Evolutionary conservation across 768 basidiomycete genomes (phyloP).

Genomic region (Polyporus arcularius): DNA sequence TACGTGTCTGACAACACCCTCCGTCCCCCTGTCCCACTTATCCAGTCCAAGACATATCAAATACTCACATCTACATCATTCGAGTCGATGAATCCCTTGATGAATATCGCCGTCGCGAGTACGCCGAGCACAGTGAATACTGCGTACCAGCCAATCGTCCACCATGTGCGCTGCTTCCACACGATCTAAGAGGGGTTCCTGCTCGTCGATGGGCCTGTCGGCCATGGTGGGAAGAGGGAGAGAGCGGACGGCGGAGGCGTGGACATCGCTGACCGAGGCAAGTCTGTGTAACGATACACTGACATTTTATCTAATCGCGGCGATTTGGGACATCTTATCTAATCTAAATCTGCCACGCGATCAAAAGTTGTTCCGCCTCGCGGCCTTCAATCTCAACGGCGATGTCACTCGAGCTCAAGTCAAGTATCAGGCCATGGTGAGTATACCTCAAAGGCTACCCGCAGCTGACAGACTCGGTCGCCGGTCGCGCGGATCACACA

Average conservation of each 20-base stretch:
- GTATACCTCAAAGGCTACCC: too few species aligned
- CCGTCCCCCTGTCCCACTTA: too few species aligned
- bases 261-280: slow-evolving; percentile 15
- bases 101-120: slow-evolving; percentile 49
- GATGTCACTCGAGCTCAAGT: too few species aligned
- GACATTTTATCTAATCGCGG: too few species aligned
- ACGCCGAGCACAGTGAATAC: slow-evolving; percentile 38
- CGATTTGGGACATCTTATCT: too few species aligned
- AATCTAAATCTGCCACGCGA: too few species aligned
- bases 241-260: neutral
- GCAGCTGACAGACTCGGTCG: neutral
- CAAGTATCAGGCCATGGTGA: too few species aligned
- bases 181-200: slow-evolving; percentile 21
- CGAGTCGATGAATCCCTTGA: slow-evolving; percentile 71
- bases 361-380: too few species aligned
- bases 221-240: neutral
- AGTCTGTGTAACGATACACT: neutral
- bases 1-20: too few species aligned
- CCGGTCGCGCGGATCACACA: too few species aligned
- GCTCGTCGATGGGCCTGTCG: slow-evolving; percentile 17
- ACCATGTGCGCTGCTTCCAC: slow-evolving; percentile 27
- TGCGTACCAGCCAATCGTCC: slow-evolving; percentile 34
- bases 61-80: slow-evolving; percentile 64
- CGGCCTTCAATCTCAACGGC: too few species aligned
- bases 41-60: too few species aligned